A percentile compares a stretch with the other conserved stretches of the same genome.
Conservation (phyloP, 805 yeast genomes). For the Cyberlindnera galapagoensis region DNA sequence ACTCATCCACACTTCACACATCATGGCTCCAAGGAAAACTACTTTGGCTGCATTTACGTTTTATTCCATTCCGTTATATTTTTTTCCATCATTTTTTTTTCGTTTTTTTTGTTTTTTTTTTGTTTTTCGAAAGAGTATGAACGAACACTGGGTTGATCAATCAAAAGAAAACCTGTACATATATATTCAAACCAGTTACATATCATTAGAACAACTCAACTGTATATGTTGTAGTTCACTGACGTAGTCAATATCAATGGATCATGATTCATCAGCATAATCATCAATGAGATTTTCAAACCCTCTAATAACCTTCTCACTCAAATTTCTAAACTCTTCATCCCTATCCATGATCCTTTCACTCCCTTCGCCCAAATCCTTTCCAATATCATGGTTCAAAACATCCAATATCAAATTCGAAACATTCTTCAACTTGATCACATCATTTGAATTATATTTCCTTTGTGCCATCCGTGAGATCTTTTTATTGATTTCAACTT, state of each 20-base stretch:
- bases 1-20: too few species aligned
- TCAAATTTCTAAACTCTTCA: neutral
- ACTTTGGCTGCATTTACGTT: too few species aligned
- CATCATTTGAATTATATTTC: constrained; percentile 9
- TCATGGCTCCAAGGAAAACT: too few species aligned
- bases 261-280: neutral
- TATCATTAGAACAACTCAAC: neutral
- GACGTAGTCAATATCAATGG: too few species aligned
- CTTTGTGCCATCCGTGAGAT: constrained; percentile 10
- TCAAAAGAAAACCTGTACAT: constrained; percentile 6
- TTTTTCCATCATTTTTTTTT: too few species aligned
- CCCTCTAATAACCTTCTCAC: neutral
- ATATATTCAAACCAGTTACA: neutral
- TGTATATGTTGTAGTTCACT: too few species aligned
- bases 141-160: too few species aligned
- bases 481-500: constrained; percentile 15
- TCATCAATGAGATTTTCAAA: neutral
- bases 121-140: too few species aligned
- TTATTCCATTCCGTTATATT: too few species aligned
- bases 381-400: constrained; percentile 8
- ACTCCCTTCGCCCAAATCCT: neutral
- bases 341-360: neutral
- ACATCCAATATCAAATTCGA: constrained; percentile 13
- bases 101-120: too few species aligned
- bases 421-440: constrained; percentile 16